phyloP scores from a whole-genome alignment of 306 rosid species.

The Trifolium repens region DNA sequence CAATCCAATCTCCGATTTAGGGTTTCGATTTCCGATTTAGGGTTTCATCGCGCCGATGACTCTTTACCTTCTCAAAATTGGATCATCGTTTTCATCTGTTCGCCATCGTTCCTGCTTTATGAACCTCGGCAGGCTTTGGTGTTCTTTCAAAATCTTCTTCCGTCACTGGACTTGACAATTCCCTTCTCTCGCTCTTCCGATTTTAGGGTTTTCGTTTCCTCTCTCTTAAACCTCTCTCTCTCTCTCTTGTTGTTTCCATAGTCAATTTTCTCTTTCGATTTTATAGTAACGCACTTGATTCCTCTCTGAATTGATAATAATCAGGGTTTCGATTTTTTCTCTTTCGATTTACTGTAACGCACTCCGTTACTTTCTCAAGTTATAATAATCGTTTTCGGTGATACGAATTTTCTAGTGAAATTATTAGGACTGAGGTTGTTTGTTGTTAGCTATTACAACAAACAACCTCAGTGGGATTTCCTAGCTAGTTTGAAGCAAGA shows the following conservation, averaged over 20 bases:
- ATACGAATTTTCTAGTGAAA: neutral
- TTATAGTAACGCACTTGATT: neutral
- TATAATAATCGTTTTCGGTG: neutral
- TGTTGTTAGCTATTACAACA: neutral
- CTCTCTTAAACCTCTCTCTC: neutral
- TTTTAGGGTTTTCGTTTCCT: slow-evolving; percentile 16
- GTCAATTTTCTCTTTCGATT: neutral
- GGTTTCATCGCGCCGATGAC: slow-evolving; percentile 51
- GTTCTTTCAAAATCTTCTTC: slow-evolving; percentile 37
- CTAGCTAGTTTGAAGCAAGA: neutral
- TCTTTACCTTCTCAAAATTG: slow-evolving; percentile 33
- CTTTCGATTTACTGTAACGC: neutral
- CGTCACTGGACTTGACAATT: slow-evolving; percentile 50
- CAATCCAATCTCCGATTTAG: neutral
- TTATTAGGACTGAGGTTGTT: neutral
- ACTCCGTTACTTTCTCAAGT: neutral
- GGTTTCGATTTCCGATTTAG: slow-evolving; percentile 33
- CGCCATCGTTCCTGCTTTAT: slow-evolving; percentile 40
- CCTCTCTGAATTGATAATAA: neutral
- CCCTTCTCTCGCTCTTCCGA: neutral
- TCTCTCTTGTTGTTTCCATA: neutral
- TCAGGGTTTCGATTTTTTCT: neutral
- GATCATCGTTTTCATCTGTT: slow-evolving; percentile 32
- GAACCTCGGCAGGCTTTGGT: slow-evolving; percentile 47
- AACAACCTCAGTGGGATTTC: neutral